phyloP scores from a whole-genome alignment of 192 early-diverging fungal species.

The Backusella circina region DNA sequence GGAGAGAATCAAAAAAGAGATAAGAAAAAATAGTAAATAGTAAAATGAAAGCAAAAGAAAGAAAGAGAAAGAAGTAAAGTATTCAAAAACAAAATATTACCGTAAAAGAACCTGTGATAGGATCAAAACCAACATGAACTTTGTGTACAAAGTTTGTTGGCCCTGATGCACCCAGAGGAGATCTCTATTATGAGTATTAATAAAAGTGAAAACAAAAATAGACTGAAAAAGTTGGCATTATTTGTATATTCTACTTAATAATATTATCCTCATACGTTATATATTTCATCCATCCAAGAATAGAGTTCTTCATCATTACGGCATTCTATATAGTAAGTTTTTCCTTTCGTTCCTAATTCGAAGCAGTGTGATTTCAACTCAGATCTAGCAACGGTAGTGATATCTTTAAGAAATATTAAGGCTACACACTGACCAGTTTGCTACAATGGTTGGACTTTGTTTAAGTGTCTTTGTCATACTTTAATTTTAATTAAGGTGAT shows the following conservation, averaged over 20 bases:
- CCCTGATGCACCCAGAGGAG: constrained; percentile 73
- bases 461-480: neutral
- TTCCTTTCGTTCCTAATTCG: constrained; percentile 88
- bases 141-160: constrained; percentile 87
- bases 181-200: constrained; percentile 36
- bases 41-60: neutral
- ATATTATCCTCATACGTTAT: constrained; percentile 56
- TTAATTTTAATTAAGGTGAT: constrained; percentile 1
- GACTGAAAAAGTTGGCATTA: neutral
- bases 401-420: constrained; percentile 89
- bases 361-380: constrained; percentile 92
- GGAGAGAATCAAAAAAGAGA: neutral
- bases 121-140: constrained; percentile 73
- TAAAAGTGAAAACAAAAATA: neutral
- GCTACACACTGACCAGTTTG: constrained; percentile 83
- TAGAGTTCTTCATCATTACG: constrained; percentile 96
- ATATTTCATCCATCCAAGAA: constrained; percentile 98
- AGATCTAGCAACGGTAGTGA: constrained; percentile 80
- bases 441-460: constrained; percentile 36
- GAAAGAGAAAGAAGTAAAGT: neutral
- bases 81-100: constrained; percentile 31
- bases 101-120: constrained; percentile 57
- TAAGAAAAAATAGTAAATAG: neutral
- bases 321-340: constrained; percentile 89
- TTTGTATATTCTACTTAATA: neutral